Evolutionary conservation across 371 early-diverging fungal species (phyloP).

Genomic region (Mucor mucedo): DNA sequence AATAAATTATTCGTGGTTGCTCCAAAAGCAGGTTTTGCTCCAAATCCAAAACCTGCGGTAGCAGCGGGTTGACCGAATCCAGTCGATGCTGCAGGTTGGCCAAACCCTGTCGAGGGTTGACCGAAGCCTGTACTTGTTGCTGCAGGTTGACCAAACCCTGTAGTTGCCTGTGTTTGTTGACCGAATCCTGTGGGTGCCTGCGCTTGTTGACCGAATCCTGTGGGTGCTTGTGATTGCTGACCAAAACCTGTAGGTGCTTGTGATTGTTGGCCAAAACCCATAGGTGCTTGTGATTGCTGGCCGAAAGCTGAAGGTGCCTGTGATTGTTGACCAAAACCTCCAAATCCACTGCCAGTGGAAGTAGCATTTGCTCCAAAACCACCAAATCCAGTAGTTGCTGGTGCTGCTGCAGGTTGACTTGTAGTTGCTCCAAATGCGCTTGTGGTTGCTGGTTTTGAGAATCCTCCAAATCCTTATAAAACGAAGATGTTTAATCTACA

Average conservation of each 20-base stretch:
- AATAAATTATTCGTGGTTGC: constrained; percentile 1
- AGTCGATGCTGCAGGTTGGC: neutral
- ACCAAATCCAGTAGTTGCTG: constrained; percentile 9
- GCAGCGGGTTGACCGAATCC: neutral
- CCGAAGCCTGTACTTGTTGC: constrained; percentile 8
- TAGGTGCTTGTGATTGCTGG: neutral
- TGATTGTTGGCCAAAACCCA: constrained; percentile 14
- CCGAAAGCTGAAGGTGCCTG: constrained; percentile 4
- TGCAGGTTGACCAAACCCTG: constrained; percentile 9
- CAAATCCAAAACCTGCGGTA: constrained; percentile 19
- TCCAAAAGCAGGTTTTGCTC: constrained; percentile 15
- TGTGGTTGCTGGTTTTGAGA: constrained; percentile 18
- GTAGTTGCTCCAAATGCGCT: constrained; percentile 22
- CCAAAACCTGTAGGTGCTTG: constrained; percentile 15
- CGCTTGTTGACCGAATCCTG: constrained; percentile 7
- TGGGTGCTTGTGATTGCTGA: constrained; percentile 1
- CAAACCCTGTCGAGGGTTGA: constrained; percentile 4
- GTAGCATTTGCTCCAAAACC: constrained; percentile 17
- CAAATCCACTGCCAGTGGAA: constrained; percentile 1
- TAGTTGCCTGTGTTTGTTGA: constrained; percentile 12
- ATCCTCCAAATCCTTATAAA: constrained; percentile 21
- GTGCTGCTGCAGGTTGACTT: constrained; percentile 5
- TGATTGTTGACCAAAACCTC: constrained; percentile 26
- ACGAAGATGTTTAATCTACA: neutral
- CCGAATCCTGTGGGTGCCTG: constrained; percentile 12